These are phyloP conservation scores for Chaetomium strumarium DNA, from an alignment of 2,329 filamentous ascomycete species.

Conservation along the genomic window DNA sequence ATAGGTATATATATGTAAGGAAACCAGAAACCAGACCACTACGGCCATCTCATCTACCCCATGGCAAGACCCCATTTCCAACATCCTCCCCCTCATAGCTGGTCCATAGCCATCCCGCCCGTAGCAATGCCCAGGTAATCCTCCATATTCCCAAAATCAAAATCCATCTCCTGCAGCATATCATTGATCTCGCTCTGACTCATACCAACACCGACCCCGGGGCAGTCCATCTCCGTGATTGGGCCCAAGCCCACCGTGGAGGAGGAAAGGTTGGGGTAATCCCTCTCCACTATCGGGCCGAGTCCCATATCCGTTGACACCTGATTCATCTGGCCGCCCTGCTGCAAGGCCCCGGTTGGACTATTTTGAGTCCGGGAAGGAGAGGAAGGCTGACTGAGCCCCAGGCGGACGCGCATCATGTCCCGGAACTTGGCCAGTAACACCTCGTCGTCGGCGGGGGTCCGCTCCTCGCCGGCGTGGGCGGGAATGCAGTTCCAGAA, in stretches of 20 bases:
- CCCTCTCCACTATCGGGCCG: background rate
- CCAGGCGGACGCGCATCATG: conserved; percentile 34
- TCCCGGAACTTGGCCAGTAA: conserved; percentile 50
- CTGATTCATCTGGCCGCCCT: background rate
- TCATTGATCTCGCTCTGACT: conserved; percentile 36
- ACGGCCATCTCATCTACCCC: background rate
- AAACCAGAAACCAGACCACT: background rate
- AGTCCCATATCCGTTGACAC: background rate
- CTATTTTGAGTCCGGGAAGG: background rate
- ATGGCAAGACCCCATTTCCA: background rate
- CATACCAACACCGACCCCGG: background rate
- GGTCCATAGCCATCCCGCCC: conserved; percentile 15
- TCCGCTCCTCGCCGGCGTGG: conserved; percentile 28
- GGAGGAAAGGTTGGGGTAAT: background rate
- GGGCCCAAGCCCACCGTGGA: background rate
- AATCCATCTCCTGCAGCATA: conserved; percentile 40
- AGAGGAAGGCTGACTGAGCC: conserved; percentile 15
- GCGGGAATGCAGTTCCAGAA: conserved; percentile 36
- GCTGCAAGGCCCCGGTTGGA: background rate
- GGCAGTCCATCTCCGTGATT: conserved; percentile 5
- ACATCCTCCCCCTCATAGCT: background rate
- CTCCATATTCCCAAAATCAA: conserved; percentile 31
- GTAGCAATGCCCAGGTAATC: conserved; percentile 18
- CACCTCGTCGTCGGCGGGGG: conserved; percentile 49
- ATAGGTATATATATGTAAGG: background rate